Evolutionary conservation across 768 basidiomycete genomes (phyloP).

Genomic region (Pleurotus tuber-regium): DNA sequence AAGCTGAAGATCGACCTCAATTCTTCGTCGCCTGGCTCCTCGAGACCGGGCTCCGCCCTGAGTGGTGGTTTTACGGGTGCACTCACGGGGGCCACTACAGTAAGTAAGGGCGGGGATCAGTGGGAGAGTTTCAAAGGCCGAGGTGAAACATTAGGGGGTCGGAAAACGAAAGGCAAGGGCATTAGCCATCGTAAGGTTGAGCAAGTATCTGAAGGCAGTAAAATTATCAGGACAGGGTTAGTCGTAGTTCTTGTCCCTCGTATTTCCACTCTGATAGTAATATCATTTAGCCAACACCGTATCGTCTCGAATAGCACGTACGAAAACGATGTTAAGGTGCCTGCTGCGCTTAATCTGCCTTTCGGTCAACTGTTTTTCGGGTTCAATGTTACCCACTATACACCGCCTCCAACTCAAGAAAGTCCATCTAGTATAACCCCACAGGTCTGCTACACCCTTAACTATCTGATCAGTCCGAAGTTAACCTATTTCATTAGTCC

Average conservation of each 20-base stretch:
- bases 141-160: slow-evolving; percentile 86
- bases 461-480: not conserved
- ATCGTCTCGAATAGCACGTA: slow-evolving; percentile 81
- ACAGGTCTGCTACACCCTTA: slow-evolving; percentile 21
- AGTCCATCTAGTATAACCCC: slow-evolving; percentile 27
- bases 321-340: slow-evolving; percentile 74
- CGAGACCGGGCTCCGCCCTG: slow-evolving; percentile 74
- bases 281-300: slow-evolving; percentile 61
- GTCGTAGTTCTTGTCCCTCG: slow-evolving; percentile 26
- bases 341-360: slow-evolving; percentile 87
- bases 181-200: slow-evolving; percentile 82
- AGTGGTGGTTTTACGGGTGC: slow-evolving; percentile 64
- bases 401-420: slow-evolving; percentile 39
- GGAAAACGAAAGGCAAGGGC: slow-evolving; percentile 95
- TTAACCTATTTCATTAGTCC: slow-evolving; percentile 30
- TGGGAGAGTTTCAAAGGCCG: slow-evolving; percentile 98
- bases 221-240: slow-evolving; percentile 89
- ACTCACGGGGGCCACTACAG: slow-evolving; percentile 40
- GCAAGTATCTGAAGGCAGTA: slow-evolving; percentile 74
- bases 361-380: slow-evolving; percentile 97
- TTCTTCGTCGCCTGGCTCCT: slow-evolving; percentile 83
- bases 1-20: slow-evolving; percentile 94
- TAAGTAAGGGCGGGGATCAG: slow-evolving; percentile 77
- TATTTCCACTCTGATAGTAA: slow-evolving; percentile 15
- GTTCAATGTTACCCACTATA: slow-evolving; percentile 75